Conservation (phyloP, 352 stramenopile genomes). For the Halophytophthora batemanensis region DNA sequence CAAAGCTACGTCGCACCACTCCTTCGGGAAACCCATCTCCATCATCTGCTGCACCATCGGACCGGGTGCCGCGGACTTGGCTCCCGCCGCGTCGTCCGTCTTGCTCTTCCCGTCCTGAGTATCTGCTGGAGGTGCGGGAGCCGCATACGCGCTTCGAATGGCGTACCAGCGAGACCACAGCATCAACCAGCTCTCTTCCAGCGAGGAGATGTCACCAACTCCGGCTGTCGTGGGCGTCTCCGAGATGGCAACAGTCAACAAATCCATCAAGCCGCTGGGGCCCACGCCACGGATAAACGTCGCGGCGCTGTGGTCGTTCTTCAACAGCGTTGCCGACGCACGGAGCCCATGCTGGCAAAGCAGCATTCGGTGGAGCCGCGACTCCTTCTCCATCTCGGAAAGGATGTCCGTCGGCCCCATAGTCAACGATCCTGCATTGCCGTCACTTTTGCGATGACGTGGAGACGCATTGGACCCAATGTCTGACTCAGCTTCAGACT, state of each 20-base stretch:
- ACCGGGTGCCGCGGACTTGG: constrained; percentile 33
- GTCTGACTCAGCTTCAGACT: constrained; percentile 64
- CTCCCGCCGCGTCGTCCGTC: constrained; percentile 16
- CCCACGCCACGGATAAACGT: constrained; percentile 64
- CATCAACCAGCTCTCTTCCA: constrained; percentile 80
- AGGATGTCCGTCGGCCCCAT: constrained; percentile 51
- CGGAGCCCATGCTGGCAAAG: constrained; percentile 78
- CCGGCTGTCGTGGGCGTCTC: constrained; percentile 67
- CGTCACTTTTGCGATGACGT: constrained; percentile 18
- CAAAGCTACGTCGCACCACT: constrained; percentile 90
- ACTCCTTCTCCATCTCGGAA: constrained; percentile 76
- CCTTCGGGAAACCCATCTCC: constrained; percentile 92
- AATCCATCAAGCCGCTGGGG: constrained; percentile 49
- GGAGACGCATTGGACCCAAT: constrained; percentile 26
- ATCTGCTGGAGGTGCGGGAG: constrained; percentile 23
- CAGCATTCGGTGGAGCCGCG: constrained; percentile 68
- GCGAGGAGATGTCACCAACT: constrained; percentile 62
- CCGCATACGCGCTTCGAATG: constrained; percentile 48
- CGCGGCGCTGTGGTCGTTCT: constrained; percentile 58
- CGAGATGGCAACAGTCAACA: constrained; percentile 67
- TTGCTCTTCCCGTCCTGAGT: constrained; percentile 27
- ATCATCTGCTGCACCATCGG: constrained; percentile 91
- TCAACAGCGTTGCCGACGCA: constrained; percentile 64
- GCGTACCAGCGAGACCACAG: constrained; percentile 76
- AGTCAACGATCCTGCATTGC: constrained; percentile 7